Conservation (phyloP, 2,329 filamentous ascomycete species). For the Paracoccidioides lutzii region DNA sequence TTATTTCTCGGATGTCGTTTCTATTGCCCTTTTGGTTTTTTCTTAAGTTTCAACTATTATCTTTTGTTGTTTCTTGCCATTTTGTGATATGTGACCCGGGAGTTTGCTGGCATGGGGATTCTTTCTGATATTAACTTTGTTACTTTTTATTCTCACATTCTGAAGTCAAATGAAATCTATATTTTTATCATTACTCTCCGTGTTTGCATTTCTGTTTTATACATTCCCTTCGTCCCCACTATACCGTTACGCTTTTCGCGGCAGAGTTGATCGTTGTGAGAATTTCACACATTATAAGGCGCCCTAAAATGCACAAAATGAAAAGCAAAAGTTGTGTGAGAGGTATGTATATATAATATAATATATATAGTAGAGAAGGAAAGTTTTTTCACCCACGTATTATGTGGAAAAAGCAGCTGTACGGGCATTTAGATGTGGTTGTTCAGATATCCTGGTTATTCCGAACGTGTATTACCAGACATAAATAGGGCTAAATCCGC, state of each 20-base stretch:
- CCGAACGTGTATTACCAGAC: neutral
- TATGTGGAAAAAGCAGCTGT: too few relatives aligned
- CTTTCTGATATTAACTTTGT: neutral
- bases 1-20: neutral
- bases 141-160: neutral
- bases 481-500: neutral
- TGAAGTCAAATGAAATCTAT: neutral
- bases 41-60: neutral
- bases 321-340: too few relatives aligned
- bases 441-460: too few relatives aligned
- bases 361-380: too few relatives aligned
- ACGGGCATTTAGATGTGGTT: too few relatives aligned
- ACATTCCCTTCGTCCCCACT: neutral
- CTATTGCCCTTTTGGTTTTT: neutral
- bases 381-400: too few relatives aligned
- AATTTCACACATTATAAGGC: too few relatives aligned
- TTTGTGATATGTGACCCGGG: neutral
- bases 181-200: neutral
- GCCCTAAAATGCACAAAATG: too few relatives aligned
- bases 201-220: neutral
- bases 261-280: too few relatives aligned
- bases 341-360: too few relatives aligned
- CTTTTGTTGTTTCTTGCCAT: neutral
- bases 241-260: too few relatives aligned
- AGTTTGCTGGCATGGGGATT: conserved; percentile 3